Base-by-base conservation (phyloP, 805 yeast genomes). In the Ogataea siamensis region DNA sequence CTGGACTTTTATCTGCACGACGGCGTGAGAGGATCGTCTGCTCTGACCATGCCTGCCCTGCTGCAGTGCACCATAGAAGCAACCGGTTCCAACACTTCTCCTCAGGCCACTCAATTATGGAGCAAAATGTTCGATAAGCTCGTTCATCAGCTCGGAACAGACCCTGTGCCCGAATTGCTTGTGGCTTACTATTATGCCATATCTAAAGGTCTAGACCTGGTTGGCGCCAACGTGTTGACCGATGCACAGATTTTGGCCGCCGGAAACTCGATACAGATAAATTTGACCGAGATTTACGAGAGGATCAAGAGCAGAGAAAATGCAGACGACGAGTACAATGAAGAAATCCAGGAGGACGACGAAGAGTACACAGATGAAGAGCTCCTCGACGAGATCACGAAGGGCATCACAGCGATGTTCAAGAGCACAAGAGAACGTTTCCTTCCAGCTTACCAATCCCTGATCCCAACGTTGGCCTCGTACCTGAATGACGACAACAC, bases 21-120 rank as follows among this genome's bases (percentile, higher is more conserved):
- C 60, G 96, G 94, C 25, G 98, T 91, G 5, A 78, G 98, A 51
- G 87, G 84, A 18, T 77, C 91, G n/a, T 88, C 96, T 31, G 89
- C 96, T 2, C 74, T 81, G 45, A 73, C 89, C 5, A 78, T 89
- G 54, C 88, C 97, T 2, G 78, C 87, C 4, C 67, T 91, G 37
- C 66, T 93, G 43, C 65, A 76, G 38, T 78, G 86, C 47, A 70
- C 82, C 3, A 72, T 74, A n/a, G 66, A 63, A 30, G 78, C 78
- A 11, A 70, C 76, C 14, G 77, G 76, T 5, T 68, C 73, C 16
- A 65, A 70, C 16, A 53, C 50, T 16, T 75, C 87, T 4, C 68
- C 71, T 8, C 81, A 80, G 48, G 76, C 87, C 2, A 61, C 78
- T 32, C 74, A 73, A 19, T 63, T 87, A 30, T 91, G 96, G 96